Base-by-base conservation (phyloP, 2,329 filamentous ascomycete genomes). In the Trichoderma gracile region DNA sequence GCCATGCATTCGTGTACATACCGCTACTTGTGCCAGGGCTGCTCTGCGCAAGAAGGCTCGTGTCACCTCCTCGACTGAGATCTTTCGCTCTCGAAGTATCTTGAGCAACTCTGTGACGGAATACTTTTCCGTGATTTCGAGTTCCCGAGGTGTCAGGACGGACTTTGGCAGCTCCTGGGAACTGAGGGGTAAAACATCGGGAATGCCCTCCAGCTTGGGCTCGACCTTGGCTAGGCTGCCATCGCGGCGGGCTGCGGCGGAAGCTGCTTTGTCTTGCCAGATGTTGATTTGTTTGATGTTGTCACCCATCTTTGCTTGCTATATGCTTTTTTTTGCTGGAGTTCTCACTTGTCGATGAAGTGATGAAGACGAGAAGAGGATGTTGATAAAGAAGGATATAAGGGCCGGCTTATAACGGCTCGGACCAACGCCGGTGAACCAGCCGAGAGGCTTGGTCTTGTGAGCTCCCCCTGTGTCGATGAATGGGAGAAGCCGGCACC, bases 11-110 rank as follows among this genome's bases (percentile, higher is more conserved):
- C 14, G 8, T 38, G 33, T 14, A 38, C 68, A 58, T 63, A 71
- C 71, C n/a, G 71, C 71, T 54, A 54, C 69, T 10, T 73, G 71
- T 1, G 71, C 71, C 3, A 73, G 38, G 1, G 71, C 71, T 10
- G 71, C 71, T 63, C 71, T 65, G 12, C 71, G 58, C 23, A 73
- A 21, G 33, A 73, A 73, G 0, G 71, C 71, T 38, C 70, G 67
- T 0, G 71, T 72, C 2, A 73, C 71, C 46, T 73, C 71, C 21
- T 73, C 71, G 0, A 73, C 71, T 3, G 59, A 21, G 27, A 62
- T 62, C 43, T 62, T 62, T 12, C 50, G 46, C 46, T 53, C 59
- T 17, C 27, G 19, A 19, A 62, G 59, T 10, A 54, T 38, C 59
- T 52, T 50, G 19, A 62, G 43, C 5, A 62, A 8, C 12, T 62